Conservation (phyloP, 2,329 filamentous ascomycete genomes). For the Aureobasidium sp. region DNA sequence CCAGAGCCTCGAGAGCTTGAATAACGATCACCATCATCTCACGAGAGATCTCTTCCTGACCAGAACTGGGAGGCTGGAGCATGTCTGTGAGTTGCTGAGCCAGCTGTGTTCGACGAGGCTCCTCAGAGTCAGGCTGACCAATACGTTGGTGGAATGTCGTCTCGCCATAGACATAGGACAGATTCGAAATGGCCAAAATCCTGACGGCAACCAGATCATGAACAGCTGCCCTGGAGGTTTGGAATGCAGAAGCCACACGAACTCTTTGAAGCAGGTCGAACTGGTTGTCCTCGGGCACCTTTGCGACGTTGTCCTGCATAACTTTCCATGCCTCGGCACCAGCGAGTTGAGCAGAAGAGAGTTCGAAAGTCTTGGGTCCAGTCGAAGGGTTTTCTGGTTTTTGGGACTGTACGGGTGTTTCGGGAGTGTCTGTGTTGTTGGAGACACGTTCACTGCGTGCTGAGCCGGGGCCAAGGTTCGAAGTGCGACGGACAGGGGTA, state of each 20-base stretch:
- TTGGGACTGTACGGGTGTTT: constrained; percentile 21
- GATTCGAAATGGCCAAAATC: constrained; percentile 77
- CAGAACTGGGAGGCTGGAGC: constrained; percentile 71
- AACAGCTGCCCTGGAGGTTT: constrained; percentile 54
- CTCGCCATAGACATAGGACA: constrained; percentile 83
- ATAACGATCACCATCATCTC: constrained; percentile 77
- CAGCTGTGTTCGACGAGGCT: constrained; percentile 79
- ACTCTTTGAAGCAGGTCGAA: constrained; percentile 83
- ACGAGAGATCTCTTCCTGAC: constrained; percentile 57
- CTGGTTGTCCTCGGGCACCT: constrained; percentile 61
- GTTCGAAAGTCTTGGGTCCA: constrained; percentile 50
- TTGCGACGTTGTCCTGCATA: constrained; percentile 35
- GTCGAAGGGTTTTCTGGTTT: constrained; percentile 30
- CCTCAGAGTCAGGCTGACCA: constrained; percentile 77
- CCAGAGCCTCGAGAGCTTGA: constrained; percentile 73
- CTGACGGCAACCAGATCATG: constrained; percentile 70
- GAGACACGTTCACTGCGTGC: constrained; percentile 23
- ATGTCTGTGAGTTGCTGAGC: constrained; percentile 88
- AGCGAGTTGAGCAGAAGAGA: constrained; percentile 45
- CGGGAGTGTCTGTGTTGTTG: constrained; percentile 20
- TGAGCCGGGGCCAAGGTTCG: constrained; percentile 35
- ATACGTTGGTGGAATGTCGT: constrained; percentile 76
- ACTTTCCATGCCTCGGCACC: constrained; percentile 34
- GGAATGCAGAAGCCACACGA: constrained; percentile 72
- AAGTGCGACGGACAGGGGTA: constrained; percentile 64